Conservation (phyloP, 2,329 filamentous ascomycete genomes). For the Pseudogymnoascus sp. region DNA sequence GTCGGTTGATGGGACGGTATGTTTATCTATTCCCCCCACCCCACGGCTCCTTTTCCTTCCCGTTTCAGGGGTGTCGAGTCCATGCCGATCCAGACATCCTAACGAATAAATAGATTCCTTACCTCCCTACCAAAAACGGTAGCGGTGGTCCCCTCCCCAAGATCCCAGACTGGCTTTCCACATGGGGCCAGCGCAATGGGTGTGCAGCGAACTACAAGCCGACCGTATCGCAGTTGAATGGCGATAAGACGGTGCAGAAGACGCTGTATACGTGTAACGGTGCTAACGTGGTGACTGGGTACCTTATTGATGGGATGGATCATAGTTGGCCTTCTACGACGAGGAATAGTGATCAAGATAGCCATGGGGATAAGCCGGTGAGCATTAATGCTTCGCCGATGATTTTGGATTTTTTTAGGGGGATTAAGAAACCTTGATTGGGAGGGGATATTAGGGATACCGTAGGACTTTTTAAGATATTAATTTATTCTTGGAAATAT, state of each 20-base stretch:
- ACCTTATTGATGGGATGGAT: constrained; percentile 23
- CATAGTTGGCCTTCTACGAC: constrained; percentile 37
- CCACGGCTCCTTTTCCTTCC: not conserved
- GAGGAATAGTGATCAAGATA: constrained; percentile 30
- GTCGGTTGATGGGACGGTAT: not conserved
- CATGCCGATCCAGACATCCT: not conserved
- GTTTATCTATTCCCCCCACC: not conserved
- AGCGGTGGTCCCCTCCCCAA: constrained; percentile 38
- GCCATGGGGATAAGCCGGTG: constrained; percentile 27
- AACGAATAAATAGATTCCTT: not conserved
- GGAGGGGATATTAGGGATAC: not conserved
- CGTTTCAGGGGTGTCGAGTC: not conserved
- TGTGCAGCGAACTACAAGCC: constrained; percentile 22
- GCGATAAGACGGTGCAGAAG: constrained; percentile 22
- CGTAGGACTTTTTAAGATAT: too few relatives aligned
- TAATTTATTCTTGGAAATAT: too few relatives aligned
- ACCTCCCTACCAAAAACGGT: constrained; percentile 32
- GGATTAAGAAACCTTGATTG: not conserved
- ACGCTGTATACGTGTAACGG: constrained; percentile 17
- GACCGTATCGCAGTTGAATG: constrained; percentile 27
- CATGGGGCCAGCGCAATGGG: constrained; percentile 34
- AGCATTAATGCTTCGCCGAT: constrained; percentile 34
- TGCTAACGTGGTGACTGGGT: not conserved
- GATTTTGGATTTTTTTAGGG: constrained; percentile 36
- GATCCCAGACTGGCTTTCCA: constrained; percentile 34